Base-by-base conservation (phyloP, 2,329 filamentous ascomycete genomes). In the Aureobasidium uvarum region DNA sequence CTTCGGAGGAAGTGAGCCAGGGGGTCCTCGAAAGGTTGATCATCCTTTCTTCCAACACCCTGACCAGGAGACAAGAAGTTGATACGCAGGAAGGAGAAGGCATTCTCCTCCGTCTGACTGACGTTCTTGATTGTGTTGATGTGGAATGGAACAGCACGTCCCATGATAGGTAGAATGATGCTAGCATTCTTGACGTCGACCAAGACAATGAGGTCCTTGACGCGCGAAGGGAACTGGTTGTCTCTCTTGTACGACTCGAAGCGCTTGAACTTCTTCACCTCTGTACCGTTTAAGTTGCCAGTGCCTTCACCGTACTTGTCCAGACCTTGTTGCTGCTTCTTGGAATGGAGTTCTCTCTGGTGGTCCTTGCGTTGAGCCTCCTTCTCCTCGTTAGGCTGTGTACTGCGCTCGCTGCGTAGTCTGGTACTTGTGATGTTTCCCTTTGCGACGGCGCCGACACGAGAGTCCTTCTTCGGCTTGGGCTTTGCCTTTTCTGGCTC, bases 191-290 rank as follows among this genome's bases (percentile, higher is more conserved):
- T 98, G 71, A 86, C 84, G 74, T 99, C 95, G 16, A 98, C 92
- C 25, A 96, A 85, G 68, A 99, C 92, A 68, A 91, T 88, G 65
- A 98, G 82, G 72, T 96, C 94, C 75, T 90, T 89, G 70, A 96
- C 87, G 73, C 87, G 89, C 16, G 84, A 75, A 1, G 95, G 95
- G 63, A 99, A 87, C 77, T 98, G 94, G 71, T 96, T 96, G 76
- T 98, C 95, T 67, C 94, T 87, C 82, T 98, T 99, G 81, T 99
- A 99, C 0, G 95, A 99, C 77, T 99, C 95, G 74, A 98, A 99
- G 65, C 92, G 91, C 81, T 98, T 98, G 83, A 99, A 98, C 79
- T 94, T 96, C 83, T 98, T 98, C 76, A 96, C 89, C 70, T 95
- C 89, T n/a, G 88, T 88, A 39, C 94, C 95, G 73, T 96, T 95